phyloP scores from a whole-genome alignment of 1,139 yeast species.

The Geotrichum macrosporum region DNA sequence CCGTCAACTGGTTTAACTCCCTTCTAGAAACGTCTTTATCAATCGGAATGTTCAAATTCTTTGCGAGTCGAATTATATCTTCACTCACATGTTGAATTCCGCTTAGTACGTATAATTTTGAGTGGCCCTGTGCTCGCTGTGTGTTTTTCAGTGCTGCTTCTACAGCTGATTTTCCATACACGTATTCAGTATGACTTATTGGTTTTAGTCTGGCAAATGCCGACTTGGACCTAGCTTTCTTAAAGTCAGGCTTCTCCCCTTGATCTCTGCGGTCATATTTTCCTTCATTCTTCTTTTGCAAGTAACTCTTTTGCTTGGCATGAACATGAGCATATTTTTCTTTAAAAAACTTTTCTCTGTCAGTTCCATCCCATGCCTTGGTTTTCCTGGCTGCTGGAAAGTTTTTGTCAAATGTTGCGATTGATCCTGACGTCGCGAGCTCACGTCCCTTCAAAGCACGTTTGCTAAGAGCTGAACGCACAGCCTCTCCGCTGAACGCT shows the following conservation, averaged over 20 bases:
- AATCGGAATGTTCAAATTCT: conserved; percentile 44
- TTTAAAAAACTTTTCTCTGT: conserved; percentile 53
- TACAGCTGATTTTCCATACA: conserved; percentile 76
- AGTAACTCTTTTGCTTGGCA: conserved; percentile 35
- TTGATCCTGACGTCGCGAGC: conserved; percentile 1
- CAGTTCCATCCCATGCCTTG: conserved; percentile 59
- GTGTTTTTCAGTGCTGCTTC: conserved; percentile 59
- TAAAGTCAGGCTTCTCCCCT: conserved; percentile 10
- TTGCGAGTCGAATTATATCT: conserved; percentile 47
- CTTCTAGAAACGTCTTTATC: conserved; percentile 48
- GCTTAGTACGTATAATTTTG: conserved; percentile 46
- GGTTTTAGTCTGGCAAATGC: conserved; percentile 8
- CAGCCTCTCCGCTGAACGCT: not conserved
- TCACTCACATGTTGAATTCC: conserved; percentile 31
- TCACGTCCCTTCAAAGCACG: conserved; percentile 15
- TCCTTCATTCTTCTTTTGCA: not conserved
- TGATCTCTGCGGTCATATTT: not conserved
- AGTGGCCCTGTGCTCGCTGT: conserved; percentile 46
- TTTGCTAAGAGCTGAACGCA: conserved; percentile 12
- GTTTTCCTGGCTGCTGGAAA: conserved; percentile 41
- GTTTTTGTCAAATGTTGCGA: conserved; percentile 41
- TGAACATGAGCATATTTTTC: conserved; percentile 57
- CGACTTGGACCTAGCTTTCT: not conserved
- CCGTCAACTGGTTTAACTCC: conserved; percentile 56
- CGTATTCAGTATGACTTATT: conserved; percentile 45